Base-by-base conservation (phyloP, 208 protist species). In the Wallacemonas rigidus region DNA sequence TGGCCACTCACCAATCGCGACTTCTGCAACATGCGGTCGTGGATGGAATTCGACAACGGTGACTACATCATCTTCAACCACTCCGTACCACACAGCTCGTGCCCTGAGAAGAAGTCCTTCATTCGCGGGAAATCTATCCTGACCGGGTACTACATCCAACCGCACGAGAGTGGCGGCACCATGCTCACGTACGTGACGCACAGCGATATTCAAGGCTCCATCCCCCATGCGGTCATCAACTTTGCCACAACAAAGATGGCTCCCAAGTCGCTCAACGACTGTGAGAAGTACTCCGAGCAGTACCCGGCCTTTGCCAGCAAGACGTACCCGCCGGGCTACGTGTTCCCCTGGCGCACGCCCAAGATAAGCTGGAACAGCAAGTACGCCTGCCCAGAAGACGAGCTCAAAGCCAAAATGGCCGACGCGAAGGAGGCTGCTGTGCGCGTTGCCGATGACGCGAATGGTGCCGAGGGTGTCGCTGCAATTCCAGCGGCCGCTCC, bases 1-100 rank as follows among this genome's bases (percentile, higher is more conserved):
- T 92, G 87, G 86, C 88, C 87, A 14, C 76, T 97, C 45, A 83
- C 85, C 26, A 95, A 97, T 64, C 88, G 93, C 9, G 93, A 97
- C 72, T 97, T 97, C 61, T 94, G 90, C 82, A 97, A 97, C 69
- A 77, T 88, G 82, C 87, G 93, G 9, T 94, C 91, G n/a, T 97
- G 93, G 91, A 95, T 93, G 88, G 90, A 96, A 76, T 94, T 95
- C 70, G 85, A 79, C 11, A 92, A 95, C 68, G 89, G 88, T 6
- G 91, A 97, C 69, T 97, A 87, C 71, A 80, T 97, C 63, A 97
- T 97, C 51, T 95, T 97, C 71, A 97, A 97, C 76, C 91, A 96
- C 82, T 96, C 93, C 26, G 90, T 87, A 48, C 76, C 86, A 35
- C 93, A 97, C 74, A 70, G 41, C 6, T 71, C 81, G 43, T 96